Evolutionary conservation across 1,139 yeast species (phyloP).

Genomic region (Maudiozyma humilis): DNA sequence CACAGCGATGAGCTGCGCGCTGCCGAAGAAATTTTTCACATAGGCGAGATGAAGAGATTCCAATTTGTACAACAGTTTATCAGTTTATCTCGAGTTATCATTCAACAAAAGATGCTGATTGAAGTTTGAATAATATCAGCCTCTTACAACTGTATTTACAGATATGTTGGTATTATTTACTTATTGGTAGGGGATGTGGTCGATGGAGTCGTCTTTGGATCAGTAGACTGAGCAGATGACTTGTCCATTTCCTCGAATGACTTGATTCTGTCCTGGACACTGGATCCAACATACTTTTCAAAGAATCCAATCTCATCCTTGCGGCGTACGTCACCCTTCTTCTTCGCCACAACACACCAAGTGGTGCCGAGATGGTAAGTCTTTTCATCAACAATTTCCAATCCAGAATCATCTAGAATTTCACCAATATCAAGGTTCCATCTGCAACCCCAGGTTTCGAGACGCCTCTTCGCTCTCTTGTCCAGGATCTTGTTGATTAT

Average conservation of each 20-base stretch:
- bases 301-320: conserved; percentile 40
- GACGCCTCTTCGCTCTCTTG: conserved; percentile 71
- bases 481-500: conserved; percentile 76
- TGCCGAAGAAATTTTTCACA: no score
- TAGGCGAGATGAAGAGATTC: no score
- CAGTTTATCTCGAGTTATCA: no score
- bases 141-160: neutral
- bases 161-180: neutral
- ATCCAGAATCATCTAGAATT: conserved; percentile 71
- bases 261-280: conserved; percentile 5
- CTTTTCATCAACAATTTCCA: conserved; percentile 71
- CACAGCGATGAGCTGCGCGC: no score
- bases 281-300: conserved; percentile 37
- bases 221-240: no score
- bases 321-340: conserved; percentile 54
- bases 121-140: no score
- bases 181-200: neutral
- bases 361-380: conserved; percentile 92
- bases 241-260: conserved; percentile 4
- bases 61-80: no score
- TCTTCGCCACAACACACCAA: conserved; percentile 71
- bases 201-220: neutral
- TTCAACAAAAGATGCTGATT: no score
- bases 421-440: conserved; percentile 94
- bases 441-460: conserved; percentile 92